phyloP scores from a whole-genome alignment of 83 land plant species.

The Diphasiastrum complanatum region DNA sequence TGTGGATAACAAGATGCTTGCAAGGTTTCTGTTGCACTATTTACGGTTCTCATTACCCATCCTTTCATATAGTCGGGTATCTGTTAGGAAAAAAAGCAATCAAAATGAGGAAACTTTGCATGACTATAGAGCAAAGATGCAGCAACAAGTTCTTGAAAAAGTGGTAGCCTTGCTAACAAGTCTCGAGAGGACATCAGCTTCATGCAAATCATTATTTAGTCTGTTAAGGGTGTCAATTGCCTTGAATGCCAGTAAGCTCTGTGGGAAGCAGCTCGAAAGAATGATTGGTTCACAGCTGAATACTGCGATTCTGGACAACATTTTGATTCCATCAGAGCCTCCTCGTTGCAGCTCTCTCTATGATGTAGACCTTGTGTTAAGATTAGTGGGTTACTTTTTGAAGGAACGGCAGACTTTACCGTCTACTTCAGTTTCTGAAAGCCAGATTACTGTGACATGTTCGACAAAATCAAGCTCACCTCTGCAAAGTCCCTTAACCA shows the following conservation, averaged over 20 bases:
- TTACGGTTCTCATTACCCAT: slow-evolving; percentile 28
- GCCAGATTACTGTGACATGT: not conserved
- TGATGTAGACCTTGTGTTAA: slow-evolving; percentile 57
- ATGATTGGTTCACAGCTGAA: slow-evolving; percentile 65
- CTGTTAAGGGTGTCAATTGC: slow-evolving; percentile 35
- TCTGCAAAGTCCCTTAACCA: slow-evolving; percentile 22
- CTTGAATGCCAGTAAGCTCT: slow-evolving; percentile 32
- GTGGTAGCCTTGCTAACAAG: slow-evolving; percentile 36
- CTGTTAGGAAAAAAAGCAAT: slow-evolving; percentile 29
- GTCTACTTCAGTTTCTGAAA: slow-evolving; percentile 3
- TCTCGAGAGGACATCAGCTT: slow-evolving; percentile 35
- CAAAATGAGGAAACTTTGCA: slow-evolving; percentile 6
- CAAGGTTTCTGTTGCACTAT: slow-evolving; percentile 50
- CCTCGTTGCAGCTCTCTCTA: slow-evolving; percentile 34
- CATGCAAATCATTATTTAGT: slow-evolving; percentile 47
- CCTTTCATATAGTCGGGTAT: slow-evolving; percentile 21
- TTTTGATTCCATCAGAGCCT: slow-evolving; percentile 53
- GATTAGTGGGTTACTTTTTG: slow-evolving; percentile 44
- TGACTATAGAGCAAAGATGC: slow-evolving; percentile 11
- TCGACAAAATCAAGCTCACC: not conserved
- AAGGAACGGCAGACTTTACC: slow-evolving; percentile 7
- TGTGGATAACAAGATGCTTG: slow-evolving; percentile 31
- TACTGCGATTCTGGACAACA: slow-evolving; percentile 51
- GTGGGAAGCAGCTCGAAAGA: slow-evolving; percentile 41
- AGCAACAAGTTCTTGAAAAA: slow-evolving; percentile 28